These are phyloP conservation scores for Erodium maritimum DNA, from an alignment of 345 rosid species.

Conservation along the genomic window DNA sequence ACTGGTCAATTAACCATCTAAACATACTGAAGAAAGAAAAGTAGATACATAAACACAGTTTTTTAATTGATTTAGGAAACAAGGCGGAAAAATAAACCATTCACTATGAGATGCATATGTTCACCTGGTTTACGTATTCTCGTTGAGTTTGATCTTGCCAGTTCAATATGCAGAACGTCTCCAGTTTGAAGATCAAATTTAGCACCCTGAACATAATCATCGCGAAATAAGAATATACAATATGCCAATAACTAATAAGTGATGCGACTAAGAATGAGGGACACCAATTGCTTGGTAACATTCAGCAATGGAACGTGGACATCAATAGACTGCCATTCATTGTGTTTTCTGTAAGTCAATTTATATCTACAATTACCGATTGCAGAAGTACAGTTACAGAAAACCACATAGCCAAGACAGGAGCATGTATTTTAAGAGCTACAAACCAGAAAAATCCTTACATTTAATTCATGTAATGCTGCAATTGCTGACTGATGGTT, in stretches of 20 bases:
- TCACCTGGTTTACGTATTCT: constrained; percentile 61
- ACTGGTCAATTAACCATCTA: not conserved
- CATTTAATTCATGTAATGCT: not conserved
- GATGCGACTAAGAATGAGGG: not conserved
- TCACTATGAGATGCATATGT: not conserved
- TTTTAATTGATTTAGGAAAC: constrained; percentile 1
- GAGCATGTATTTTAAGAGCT: not conserved
- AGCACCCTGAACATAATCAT: constrained; percentile 40
- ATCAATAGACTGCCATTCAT: not conserved
- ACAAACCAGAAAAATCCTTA: not conserved
- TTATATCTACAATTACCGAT: not conserved
- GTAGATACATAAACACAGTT: not conserved
- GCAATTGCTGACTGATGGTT: not conserved
- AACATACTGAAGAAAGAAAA: not conserved
- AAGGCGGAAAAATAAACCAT: not conserved
- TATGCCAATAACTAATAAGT: not conserved
- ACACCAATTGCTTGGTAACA: not conserved
- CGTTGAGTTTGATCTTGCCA: constrained; percentile 82
- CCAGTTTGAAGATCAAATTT: constrained; percentile 83
- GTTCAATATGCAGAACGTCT: constrained; percentile 60
- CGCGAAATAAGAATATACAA: constrained; percentile 7
- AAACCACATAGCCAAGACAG: not conserved
- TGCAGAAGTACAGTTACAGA: not conserved
- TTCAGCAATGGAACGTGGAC: not conserved
- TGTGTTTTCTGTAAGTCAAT: not conserved